Percentiles rank a stretch among this genome's conserved stretches.
These are phyloP conservation scores for Lactuca saligna DNA, from an alignment of 129 eudicot genomes.

Conservation along the genomic window DNA sequence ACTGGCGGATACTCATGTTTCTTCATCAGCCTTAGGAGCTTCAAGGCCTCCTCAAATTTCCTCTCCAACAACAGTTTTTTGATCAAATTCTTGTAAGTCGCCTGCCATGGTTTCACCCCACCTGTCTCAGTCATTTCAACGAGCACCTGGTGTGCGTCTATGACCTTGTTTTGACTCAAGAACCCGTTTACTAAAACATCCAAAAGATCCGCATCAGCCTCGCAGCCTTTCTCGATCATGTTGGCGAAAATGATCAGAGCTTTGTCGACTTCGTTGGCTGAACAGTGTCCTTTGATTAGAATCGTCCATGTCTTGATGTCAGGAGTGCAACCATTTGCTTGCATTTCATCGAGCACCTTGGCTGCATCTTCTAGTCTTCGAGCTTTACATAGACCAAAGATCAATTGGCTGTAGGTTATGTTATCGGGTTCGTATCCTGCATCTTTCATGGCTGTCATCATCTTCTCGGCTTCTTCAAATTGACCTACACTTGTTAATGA, in stretches of 20 bases:
- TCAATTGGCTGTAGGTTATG: slow-evolving; percentile 82
- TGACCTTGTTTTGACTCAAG: slow-evolving; percentile 33
- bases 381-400: slow-evolving; percentile 78
- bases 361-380: slow-evolving; percentile 69
- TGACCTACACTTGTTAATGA: slow-evolving; percentile 68
- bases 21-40: slow-evolving; percentile 68
- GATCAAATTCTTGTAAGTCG: slow-evolving; percentile 72
- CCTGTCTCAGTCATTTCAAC: slow-evolving; percentile 58
- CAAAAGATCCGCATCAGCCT: slow-evolving; percentile 80
- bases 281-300: slow-evolving; percentile 64
- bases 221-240: slow-evolving; percentile 63
- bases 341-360: slow-evolving; percentile 66
- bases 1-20: slow-evolving; percentile 73
- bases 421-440: slow-evolving; percentile 85
- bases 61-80: slow-evolving; percentile 56
- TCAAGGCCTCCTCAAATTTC: slow-evolving; percentile 75
- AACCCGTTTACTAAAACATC: slow-evolving; percentile 70
- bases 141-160: slow-evolving; percentile 53
- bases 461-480: slow-evolving; percentile 79
- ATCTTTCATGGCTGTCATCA: slow-evolving; percentile 58
- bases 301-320: slow-evolving; percentile 91
- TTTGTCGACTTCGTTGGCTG: slow-evolving; percentile 56
- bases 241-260: slow-evolving; percentile 54
- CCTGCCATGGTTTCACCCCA: slow-evolving; percentile 82
- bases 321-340: slow-evolving; percentile 61